A percentile compares a stretch with the other conserved stretches of the same genome.
phyloP scores from a whole-genome alignment of 306 rosid species.

The Rubus idaeus region DNA sequence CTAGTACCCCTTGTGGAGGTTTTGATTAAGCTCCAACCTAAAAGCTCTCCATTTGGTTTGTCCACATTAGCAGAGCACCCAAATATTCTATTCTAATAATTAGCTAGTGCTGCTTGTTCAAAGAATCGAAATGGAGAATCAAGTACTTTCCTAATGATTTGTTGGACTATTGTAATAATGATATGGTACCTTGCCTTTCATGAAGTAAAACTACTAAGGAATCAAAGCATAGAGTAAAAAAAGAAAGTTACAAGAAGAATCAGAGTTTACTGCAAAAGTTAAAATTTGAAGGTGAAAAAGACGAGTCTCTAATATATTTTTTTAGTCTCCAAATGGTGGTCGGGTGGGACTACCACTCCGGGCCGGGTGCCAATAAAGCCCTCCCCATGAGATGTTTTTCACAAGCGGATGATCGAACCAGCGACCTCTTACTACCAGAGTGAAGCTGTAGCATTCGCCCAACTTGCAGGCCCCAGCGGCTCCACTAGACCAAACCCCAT shows the following conservation, averaged over 20 bases:
- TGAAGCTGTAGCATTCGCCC: too few relatives aligned
- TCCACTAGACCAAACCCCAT: too few relatives aligned
- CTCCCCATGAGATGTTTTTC: too few relatives aligned
- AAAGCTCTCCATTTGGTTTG: slow-evolving; percentile 12
- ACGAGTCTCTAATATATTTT: too few relatives aligned
- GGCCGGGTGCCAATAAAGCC: too few relatives aligned
- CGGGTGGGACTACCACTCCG: too few relatives aligned
- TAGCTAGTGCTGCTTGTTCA: slow-evolving; percentile 5
- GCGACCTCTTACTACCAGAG: too few relatives aligned
- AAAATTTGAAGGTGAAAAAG: neutral
- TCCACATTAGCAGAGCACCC: slow-evolving; percentile 19
- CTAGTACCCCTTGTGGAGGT: slow-evolving; percentile 4
- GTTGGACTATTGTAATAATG: slow-evolving; percentile 5
- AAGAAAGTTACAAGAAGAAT: neutral
- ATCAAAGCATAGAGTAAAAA: neutral
- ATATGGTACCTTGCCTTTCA: slow-evolving; percentile 1
- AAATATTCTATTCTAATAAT: slow-evolving; percentile 6
- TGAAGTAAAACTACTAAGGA: neutral
- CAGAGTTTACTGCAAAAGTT: neutral
- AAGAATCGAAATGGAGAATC: neutral
- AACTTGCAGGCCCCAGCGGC: too few relatives aligned
- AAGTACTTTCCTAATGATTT: slow-evolving; percentile 2
- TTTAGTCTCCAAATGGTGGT: too few relatives aligned
- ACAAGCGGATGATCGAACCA: too few relatives aligned
- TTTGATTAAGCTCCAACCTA: slow-evolving; percentile 17